Evolutionary conservation across 345 rosid species (phyloP), one percentile per base, ranked within the genome.

Genomic region (Noccaea bulbosa): DNA sequence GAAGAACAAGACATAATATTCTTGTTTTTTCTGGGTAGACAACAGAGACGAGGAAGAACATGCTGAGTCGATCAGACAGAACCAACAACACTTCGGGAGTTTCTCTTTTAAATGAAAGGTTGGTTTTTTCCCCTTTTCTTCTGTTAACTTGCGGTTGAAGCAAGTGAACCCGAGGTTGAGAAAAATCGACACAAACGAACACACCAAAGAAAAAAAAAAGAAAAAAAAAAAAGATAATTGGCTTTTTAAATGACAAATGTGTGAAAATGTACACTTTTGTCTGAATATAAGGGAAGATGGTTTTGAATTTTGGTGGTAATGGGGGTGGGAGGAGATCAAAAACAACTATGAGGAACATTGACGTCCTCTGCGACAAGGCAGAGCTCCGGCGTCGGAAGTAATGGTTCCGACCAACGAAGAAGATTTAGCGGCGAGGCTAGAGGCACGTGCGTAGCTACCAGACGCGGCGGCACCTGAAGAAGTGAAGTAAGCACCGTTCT

Each of bases 401-500:
- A 93, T 87, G 70, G 93, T 14, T 68, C 83, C 93, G 11, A 90
- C 93, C 83, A 86, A 72, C 15, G 98, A 70, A 5, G 97, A 90
- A 30, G 98, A 81, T 82, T 90, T 93, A 65, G 97, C 98, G 41
- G 90, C 90, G 65, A 90, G 81, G 71, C 97, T 90, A 10, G 98
- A 93, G 14, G 98, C 98, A 62, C 98, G 86, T 39, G 98, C 95
- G 12, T 90, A 90, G 87, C 88, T 88, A 6, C 88, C 88, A 0
- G 98, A 83, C 11, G 98, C 89, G 0, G 89, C 88, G 7, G 89
- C 96, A 16, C 98, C 98, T 1, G 98, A 93, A 9, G 88, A 85
- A 63, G 92, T 93, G 80, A 93, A 93, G 79, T 77, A 93, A 46
- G 98, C 98, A 16, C 98, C 98, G 48, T 93, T 93, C 14, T 80